A percentile compares a stretch with the other conserved stretches of the same genome.
Evolutionary conservation across 768 basidiomycete genomes (phyloP).

Genomic region (Leccinellum luteum): DNA sequence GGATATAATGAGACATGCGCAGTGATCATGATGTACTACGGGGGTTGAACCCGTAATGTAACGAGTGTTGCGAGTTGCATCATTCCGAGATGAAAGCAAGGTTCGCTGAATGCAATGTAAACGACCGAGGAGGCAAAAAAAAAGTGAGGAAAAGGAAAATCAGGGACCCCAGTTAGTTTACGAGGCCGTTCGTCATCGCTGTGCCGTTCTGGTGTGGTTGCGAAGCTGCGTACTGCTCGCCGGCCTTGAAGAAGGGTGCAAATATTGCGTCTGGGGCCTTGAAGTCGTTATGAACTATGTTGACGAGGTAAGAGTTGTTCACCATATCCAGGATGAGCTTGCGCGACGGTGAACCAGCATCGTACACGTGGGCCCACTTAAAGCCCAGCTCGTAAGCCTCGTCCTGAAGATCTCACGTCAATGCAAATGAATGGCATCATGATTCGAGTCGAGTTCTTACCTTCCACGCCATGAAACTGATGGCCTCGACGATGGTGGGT

Average conservation of each 20-base stretch:
- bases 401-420: constrained; percentile 50
- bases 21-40: constrained; percentile 43
- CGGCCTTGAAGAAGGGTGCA: constrained; percentile 77
- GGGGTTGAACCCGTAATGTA: constrained; percentile 83
- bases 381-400: constrained; percentile 91
- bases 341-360: constrained; percentile 68
- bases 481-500: constrained; percentile 94
- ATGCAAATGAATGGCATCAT: background rate
- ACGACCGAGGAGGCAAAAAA: background rate
- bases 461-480: constrained; percentile 99
- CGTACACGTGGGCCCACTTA: constrained; percentile 90
- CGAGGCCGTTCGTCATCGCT: constrained; percentile 39
- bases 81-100: constrained; percentile 10
- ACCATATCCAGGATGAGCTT: constrained; percentile 76
- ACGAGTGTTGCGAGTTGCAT: constrained; percentile 31
- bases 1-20: constrained; percentile 23
- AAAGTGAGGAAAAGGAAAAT: background rate
- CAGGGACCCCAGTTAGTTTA: constrained; percentile 16
- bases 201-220: constrained; percentile 30
- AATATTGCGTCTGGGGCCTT: constrained; percentile 83
- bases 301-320: constrained; percentile 83
- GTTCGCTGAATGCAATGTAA: constrained; percentile 2
- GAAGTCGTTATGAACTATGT: constrained; percentile 97
- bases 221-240: constrained; percentile 52
- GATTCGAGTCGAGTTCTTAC: constrained; percentile 35